phyloP scores from a whole-genome alignment of 1,284 basidiomycete genomes.

The Sanghuangporus weigelae region DNA sequence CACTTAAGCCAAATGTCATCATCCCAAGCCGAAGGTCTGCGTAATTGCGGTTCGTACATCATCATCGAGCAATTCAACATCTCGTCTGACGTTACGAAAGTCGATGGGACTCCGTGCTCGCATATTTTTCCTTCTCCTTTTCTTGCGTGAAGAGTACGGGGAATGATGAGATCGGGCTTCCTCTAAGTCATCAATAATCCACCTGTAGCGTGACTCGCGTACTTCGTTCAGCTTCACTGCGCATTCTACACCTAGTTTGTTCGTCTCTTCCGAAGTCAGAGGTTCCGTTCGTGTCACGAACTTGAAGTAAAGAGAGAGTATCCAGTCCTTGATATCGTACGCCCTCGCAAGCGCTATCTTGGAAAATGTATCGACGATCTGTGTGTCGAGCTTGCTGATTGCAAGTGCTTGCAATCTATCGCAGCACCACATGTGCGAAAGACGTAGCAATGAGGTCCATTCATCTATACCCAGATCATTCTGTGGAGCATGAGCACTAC shows the following conservation, averaged over 20 bases:
- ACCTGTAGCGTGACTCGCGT: not conserved
- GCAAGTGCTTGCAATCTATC: not conserved
- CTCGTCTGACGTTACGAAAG: not conserved
- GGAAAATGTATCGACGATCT: not conserved
- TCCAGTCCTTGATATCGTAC: constrained; percentile 4
- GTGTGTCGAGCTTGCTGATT: not conserved
- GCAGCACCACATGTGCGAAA: constrained; percentile 15
- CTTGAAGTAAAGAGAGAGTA: not conserved
- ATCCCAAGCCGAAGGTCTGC: not conserved
- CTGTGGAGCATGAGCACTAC: not conserved
- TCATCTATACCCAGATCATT: not conserved
- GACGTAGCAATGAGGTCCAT: constrained; percentile 9
- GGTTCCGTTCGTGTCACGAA: not conserved
- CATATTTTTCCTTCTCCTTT: not conserved
- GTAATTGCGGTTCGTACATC: not conserved
- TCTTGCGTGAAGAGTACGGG: not conserved
- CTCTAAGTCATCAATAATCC: not conserved
- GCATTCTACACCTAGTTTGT: constrained; percentile 5
- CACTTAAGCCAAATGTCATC: not conserved
- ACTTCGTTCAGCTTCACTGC: not conserved
- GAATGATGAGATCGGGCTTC: not conserved
- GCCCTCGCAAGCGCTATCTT: not conserved
- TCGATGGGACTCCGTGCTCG: not conserved
- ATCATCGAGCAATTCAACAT: not conserved
- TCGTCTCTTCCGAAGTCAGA: constrained; percentile 1